phyloP scores from a whole-genome alignment of 257 asterid species.

The Ligustrum vulgare region DNA sequence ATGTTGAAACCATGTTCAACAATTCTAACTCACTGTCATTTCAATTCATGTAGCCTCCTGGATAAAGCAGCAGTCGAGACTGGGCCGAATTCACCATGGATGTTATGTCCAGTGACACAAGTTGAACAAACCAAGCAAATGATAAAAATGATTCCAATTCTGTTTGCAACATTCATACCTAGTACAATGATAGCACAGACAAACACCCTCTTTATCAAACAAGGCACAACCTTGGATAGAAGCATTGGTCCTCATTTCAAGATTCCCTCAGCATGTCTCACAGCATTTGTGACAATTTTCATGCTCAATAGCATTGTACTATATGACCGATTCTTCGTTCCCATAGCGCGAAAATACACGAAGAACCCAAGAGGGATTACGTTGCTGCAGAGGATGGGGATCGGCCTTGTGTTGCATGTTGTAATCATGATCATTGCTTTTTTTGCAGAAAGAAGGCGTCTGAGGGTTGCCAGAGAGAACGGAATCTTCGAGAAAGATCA shows the following conservation, averaged over 20 bases:
- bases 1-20: not conserved
- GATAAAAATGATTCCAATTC: slow-evolving; percentile 72
- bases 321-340: slow-evolving; percentile 62
- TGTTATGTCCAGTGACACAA: slow-evolving; percentile 61
- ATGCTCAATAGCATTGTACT: slow-evolving; percentile 51
- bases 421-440: slow-evolving; percentile 50
- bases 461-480: slow-evolving; percentile 40
- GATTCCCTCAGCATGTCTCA: slow-evolving; percentile 69
- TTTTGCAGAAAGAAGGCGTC: slow-evolving; percentile 45
- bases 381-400: slow-evolving; percentile 59
- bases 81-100: slow-evolving; percentile 41
- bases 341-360: slow-evolving; percentile 40
- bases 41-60: slow-evolving; percentile 40
- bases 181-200: slow-evolving; percentile 63
- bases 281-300: slow-evolving; percentile 60
- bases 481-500: slow-evolving; percentile 27
- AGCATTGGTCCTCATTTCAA: slow-evolving; percentile 50
- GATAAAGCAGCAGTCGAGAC: slow-evolving; percentile 64
- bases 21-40: not conserved
- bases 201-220: slow-evolving; percentile 64
- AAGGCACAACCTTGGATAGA: slow-evolving; percentile 59
- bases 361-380: slow-evolving; percentile 69
- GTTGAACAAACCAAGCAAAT: slow-evolving; percentile 77
- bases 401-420: slow-evolving; percentile 52
- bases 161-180: slow-evolving; percentile 54